Evolutionary conservation across 192 early-diverging fungal genomes (phyloP), one percentile per base, ranked within the genome.

Genomic region (Coemansia sp.): DNA sequence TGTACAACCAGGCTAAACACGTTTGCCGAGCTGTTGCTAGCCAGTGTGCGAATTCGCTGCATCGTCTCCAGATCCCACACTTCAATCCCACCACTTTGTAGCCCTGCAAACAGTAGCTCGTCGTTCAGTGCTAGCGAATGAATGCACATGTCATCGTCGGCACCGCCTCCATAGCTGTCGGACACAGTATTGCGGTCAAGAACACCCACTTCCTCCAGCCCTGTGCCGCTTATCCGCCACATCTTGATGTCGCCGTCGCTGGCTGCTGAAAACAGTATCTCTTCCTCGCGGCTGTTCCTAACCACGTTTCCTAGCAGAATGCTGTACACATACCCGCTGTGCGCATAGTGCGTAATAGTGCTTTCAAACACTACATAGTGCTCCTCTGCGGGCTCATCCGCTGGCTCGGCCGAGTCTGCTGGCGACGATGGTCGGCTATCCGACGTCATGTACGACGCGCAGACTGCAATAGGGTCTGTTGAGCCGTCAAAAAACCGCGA

Each of bases 51-150:
- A n/a, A 84, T 81, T 32, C 78, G 55, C 58, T 86, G 83, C 53
- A 65, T 75, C 1, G 90, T 92, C 66, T 92, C 90, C 9, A 92
- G 63, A 61, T 92, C 90, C 82, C 88, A 92, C 18, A 91, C 87
- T 69, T 86, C 82, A 54, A 92, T 84, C 37, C 75, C 78, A 60
- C 90, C 90, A 61, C 82, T 86, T 81, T 92, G 90, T 32, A 86
- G 82, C 57, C 90, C 90, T 59, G 86, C 87, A 41, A 89, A 89
- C 60, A 92, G 68, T 45, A 88, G 83, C 6, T 84, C 89, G 54
- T 89, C 88, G 50, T 85, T 81, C 32, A 92, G 59, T 13, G 87
- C 86, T 52, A 92, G 59, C 55, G 87, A 62, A 18, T 88, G 70
- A 7, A 90, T 83, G 50, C 88, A 84, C 56, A 60, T 64, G 59